Evolutionary conservation across 1,284 basidiomycete species (phyloP), one percentile per base, ranked within the genome.

Genomic region (Mycosarcoma mackinlayi): DNA sequence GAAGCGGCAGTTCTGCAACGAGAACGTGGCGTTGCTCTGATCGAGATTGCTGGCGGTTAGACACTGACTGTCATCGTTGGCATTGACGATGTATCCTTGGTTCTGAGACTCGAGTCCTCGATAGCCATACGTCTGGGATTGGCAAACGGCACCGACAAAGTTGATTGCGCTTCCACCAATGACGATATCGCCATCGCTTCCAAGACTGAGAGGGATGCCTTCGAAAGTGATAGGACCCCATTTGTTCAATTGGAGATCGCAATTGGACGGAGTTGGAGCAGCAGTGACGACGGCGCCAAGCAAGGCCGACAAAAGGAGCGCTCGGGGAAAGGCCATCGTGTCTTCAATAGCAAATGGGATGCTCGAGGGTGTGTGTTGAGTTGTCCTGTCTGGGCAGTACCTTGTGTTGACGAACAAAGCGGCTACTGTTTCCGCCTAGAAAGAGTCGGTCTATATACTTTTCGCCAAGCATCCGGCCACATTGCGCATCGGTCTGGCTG

Each of bases 41-140:
- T 56, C 53, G 38, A 61, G 53, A 11, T 42, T 41, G 56, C 47
- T 55, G 21, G 34, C 63, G 18, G 63, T 61, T 18, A 66, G 33
- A 19, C 63, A 66, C 18, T 56, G 45, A 7, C 34, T 34, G 16
- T 37, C 21, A n/a, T 60, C 63, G 33, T 34, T 47, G 4, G 50
- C 52, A 16, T 66, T 33, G 39, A 60, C 63, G 4, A 56, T 10
- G 38, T 66, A 66, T 2, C 57, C 63, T 13, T 35, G 25, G 41
- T 23, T 23, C 5, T 49, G 31, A 6, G 21, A 1, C 30, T 21
- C 49, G 14, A 37, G 40, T n/a, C n/a, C n/a, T n/a, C n/a, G n/a
- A 5, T 28, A 13, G 21, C 45, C 50, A 6, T 19, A 35, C 14
- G 5, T 1, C 14, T 41, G n/a, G 1, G 18, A 13, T 6, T 23